Percentiles rank a stretch among this genome's conserved stretches.
Evolutionary conservation across 2,329 filamentous ascomycete species (phyloP).

Genomic region (Lachnellula subtilissima): DNA sequence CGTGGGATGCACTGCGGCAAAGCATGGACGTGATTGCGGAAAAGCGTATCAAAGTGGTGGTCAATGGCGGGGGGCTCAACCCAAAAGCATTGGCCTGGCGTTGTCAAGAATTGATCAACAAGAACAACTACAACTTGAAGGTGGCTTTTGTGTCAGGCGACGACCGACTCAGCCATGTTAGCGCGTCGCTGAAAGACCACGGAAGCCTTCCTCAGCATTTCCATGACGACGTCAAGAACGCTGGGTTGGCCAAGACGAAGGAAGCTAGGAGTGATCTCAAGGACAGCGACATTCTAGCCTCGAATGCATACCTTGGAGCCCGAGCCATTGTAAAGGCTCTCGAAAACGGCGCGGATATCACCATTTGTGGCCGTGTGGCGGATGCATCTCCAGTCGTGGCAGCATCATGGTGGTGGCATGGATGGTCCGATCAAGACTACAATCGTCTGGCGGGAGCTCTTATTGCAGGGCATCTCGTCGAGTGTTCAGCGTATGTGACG

Average conservation of each 20-base stretch:
- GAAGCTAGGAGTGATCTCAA: not conserved
- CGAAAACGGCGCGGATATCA: conserved; percentile 39
- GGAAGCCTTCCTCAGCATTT: not conserved
- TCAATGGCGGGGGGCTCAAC: conserved; percentile 4
- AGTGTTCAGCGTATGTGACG: conserved; percentile 23
- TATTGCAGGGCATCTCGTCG: conserved; percentile 29
- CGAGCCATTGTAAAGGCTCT: conserved; percentile 35
- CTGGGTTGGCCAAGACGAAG: too few species aligned
- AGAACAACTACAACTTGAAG: not conserved
- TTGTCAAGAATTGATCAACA: not conserved
- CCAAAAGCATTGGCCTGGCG: conserved; percentile 1
- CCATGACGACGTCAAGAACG: too few species aligned
- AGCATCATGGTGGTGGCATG: conserved; percentile 31
- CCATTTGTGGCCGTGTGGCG: conserved; percentile 40
- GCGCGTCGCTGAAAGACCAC: not conserved
- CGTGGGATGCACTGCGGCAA: not conserved
- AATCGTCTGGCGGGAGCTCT: conserved; percentile 35
- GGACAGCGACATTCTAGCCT: not conserved
- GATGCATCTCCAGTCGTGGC: conserved; percentile 40
- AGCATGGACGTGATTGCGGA: not conserved
- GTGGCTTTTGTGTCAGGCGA: conserved; percentile 1
- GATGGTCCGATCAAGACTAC: conserved; percentile 34
- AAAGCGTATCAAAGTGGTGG: conserved; percentile 3
- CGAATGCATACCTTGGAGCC: conserved; percentile 42
- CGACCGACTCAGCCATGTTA: not conserved